Percentiles rank a stretch among this genome's conserved stretches.
phyloP scores from a whole-genome alignment of 305 asterid species.

The Fraxinus nigra region DNA sequence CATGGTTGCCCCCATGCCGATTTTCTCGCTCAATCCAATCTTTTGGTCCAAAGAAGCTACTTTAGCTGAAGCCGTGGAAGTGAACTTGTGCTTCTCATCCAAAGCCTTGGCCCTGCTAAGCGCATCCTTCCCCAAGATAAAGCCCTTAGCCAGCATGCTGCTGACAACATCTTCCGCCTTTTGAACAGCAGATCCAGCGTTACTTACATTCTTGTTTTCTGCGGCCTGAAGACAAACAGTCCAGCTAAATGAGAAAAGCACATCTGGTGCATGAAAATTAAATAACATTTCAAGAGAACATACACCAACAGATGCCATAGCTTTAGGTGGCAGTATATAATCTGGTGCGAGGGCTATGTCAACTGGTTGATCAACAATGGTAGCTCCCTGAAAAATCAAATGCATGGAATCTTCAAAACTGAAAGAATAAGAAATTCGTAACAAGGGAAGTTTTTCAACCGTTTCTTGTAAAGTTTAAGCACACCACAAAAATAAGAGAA shows the following conservation, averaged over 20 bases:
- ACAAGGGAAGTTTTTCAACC: neutral
- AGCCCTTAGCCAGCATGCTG: constrained; percentile 75
- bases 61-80: constrained; percentile 65
- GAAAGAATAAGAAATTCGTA: neutral
- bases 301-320: constrained; percentile 36
- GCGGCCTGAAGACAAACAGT: constrained; percentile 38
- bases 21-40: constrained; percentile 68
- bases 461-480: neutral
- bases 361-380: constrained; percentile 71
- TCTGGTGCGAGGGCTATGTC: constrained; percentile 47
- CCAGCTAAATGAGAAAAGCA: neutral
- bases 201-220: constrained; percentile 28
- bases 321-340: constrained; percentile 49
- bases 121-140: constrained; percentile 65
- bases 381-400: constrained; percentile 56
- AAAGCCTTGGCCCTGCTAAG: constrained; percentile 60
- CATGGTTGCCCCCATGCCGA: constrained; percentile 55
- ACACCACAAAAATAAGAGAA: neutral
- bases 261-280: constrained; percentile 3
- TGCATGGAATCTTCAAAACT: neutral
- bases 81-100: constrained; percentile 65
- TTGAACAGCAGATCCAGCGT: constrained; percentile 49
- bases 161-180: constrained; percentile 76
- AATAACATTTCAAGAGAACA: constrained; percentile 10
- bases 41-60: constrained; percentile 66